Evolutionary conservation across 2,329 filamentous ascomycete species (phyloP).

Genomic region (Botrytis byssoidea): DNA sequence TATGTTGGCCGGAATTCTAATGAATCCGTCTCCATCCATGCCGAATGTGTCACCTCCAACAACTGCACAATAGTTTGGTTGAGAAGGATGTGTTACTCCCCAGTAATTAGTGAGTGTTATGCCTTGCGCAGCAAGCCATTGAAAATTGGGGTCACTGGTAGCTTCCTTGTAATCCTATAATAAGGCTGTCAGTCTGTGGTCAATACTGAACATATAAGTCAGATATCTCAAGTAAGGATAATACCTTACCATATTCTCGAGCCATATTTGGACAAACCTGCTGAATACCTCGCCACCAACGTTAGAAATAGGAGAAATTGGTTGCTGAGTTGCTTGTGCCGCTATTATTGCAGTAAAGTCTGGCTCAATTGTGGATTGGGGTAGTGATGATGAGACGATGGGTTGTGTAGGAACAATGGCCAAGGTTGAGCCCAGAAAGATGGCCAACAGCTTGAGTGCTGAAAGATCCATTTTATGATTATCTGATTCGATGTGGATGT

Average conservation of each 20-base stretch:
- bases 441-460: background rate
- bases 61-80: conserved; percentile 62
- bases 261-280: conserved; percentile 59
- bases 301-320: conserved; percentile 46
- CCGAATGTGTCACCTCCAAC: conserved; percentile 58
- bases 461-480: background rate
- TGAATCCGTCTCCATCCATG: conserved; percentile 53
- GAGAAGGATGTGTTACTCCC: conserved; percentile 57
- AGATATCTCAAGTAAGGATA: background rate
- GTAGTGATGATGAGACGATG: background rate
- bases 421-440: background rate
- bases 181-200: background rate
- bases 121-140: conserved; percentile 52
- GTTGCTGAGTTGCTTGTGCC: conserved; percentile 46
- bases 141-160: conserved; percentile 44
- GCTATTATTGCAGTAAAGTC: conserved; percentile 38
- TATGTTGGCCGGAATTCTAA: conserved; percentile 44
- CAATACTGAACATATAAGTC: background rate
- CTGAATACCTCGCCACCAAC: conserved; percentile 56
- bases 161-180: conserved; percentile 22
- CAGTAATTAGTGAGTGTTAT: conserved; percentile 54
- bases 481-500: background rate
- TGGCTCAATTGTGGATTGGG: conserved; percentile 28
- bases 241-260: conserved; percentile 53
- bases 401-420: background rate